These are phyloP conservation scores for Carex arenaria DNA, from an alignment of 202 grass and related monocot genomes.

Conservation along the genomic window DNA sequence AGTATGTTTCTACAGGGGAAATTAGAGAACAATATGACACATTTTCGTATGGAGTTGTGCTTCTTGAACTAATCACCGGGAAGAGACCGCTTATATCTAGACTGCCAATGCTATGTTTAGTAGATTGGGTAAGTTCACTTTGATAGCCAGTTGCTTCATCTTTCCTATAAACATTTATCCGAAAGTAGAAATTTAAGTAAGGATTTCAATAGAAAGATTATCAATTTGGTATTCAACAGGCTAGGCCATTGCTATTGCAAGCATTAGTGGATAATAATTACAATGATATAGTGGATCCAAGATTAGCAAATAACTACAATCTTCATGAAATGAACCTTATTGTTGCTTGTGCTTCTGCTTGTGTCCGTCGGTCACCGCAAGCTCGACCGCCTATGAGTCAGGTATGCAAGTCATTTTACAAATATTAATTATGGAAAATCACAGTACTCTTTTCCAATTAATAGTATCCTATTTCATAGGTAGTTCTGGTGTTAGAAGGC, in stretches of 20 bases:
- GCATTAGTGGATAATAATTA: constrained; percentile 52
- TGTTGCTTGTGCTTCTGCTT: constrained; percentile 72
- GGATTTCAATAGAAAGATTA: not conserved
- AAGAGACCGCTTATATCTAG: constrained; percentile 58
- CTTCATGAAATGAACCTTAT: constrained; percentile 62
- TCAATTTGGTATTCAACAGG: constrained; percentile 32
- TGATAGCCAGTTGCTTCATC: not conserved
- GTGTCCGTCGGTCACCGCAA: constrained; percentile 48
- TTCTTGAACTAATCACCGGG: constrained; percentile 94
- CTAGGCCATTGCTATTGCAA: constrained; percentile 61
- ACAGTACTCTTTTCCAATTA: not conserved
- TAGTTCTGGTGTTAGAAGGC: constrained; percentile 21
- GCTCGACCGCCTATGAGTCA: constrained; percentile 71
- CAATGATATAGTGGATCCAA: constrained; percentile 66
- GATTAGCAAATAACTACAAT: constrained; percentile 51
- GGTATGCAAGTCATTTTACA: constrained; percentile 18
- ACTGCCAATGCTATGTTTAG: constrained; percentile 20
- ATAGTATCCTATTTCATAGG: not conserved
- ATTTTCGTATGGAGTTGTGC: constrained; percentile 86
- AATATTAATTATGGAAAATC: not conserved
- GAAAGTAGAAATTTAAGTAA: not conserved
- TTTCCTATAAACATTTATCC: not conserved
- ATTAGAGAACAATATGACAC: constrained; percentile 86
- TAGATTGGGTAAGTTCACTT: constrained; percentile 66
- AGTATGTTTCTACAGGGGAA: constrained; percentile 73